These are phyloP conservation scores for Plasmodium chabaudi DNA, from an alignment of 169 alveolate genomes.

Conservation along the genomic window DNA sequence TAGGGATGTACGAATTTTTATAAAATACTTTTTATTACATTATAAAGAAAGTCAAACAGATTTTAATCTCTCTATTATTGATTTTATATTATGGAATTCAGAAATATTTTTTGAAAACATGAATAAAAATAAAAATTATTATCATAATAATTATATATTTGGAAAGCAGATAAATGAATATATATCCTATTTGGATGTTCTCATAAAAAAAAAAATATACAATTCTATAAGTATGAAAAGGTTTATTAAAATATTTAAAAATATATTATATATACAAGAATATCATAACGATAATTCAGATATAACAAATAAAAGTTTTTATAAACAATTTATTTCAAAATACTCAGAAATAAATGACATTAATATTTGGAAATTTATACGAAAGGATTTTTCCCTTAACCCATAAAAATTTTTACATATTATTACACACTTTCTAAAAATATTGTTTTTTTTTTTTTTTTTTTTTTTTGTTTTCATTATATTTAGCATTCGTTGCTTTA, in stretches of 20 bases:
- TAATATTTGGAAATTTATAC: slow-evolving; percentile 29
- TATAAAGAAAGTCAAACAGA: slow-evolving; percentile 21
- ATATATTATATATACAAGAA: slow-evolving; percentile 28
- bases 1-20: slow-evolving; percentile 31
- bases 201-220: slow-evolving; percentile 24
- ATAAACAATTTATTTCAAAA: slow-evolving; percentile 10
- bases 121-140: slow-evolving; percentile 6
- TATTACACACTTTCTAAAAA: too few relatives aligned
- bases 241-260: slow-evolving; percentile 19
- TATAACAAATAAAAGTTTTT: background rate
- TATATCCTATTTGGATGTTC: background rate
- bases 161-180: slow-evolving; percentile 32
- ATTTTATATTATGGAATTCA: slow-evolving; percentile 31
- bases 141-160: slow-evolving; percentile 39
- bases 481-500: too few relatives aligned
- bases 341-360: slow-evolving; percentile 19
- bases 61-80: slow-evolving; percentile 25
- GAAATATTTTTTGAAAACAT: slow-evolving; percentile 33
- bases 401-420: background rate
- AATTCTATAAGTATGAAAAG: slow-evolving; percentile 10
- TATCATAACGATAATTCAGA: background rate
- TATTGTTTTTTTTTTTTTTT: too few relatives aligned
- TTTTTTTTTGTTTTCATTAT: too few relatives aligned
- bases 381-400: background rate
- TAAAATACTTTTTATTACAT: slow-evolving; percentile 14